These are phyloP conservation scores for Fomitiporia mediterranea DNA, from an alignment of 1,284 basidiomycete species.

Conservation along the genomic window DNA sequence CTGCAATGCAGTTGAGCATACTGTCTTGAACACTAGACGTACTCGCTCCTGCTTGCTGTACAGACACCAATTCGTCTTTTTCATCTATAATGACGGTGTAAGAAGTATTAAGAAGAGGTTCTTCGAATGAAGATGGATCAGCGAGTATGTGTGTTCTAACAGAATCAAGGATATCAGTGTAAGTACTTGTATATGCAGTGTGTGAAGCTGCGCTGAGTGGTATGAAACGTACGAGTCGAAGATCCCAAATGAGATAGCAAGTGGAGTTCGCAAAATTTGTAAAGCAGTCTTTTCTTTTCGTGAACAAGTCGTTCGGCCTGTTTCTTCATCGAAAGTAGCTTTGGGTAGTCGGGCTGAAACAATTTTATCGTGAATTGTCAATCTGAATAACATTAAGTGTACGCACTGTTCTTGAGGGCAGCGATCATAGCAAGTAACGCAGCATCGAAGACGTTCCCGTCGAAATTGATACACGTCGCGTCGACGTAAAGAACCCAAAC, in stretches of 20 bases:
- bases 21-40: slow-evolving; percentile 34
- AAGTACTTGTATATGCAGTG: background rate
- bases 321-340: slow-evolving; percentile 69
- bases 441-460: slow-evolving; percentile 94
- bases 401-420: slow-evolving; percentile 81
- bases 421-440: slow-evolving; percentile 83
- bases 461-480: slow-evolving; percentile 92
- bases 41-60: slow-evolving; percentile 55
- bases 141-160: slow-evolving; percentile 63
- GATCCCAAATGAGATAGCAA: slow-evolving; percentile 75
- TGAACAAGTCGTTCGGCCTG: slow-evolving; percentile 62
- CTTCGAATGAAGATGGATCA: slow-evolving; percentile 89
- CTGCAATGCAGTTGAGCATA: slow-evolving; percentile 41
- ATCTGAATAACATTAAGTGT: slow-evolving; percentile 16
- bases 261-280: slow-evolving; percentile 46
- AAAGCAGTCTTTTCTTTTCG: slow-evolving; percentile 46
- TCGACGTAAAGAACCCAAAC: slow-evolving; percentile 94
- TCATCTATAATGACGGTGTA: slow-evolving; percentile 65
- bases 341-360: slow-evolving; percentile 66
- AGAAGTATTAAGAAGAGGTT: slow-evolving; percentile 72
- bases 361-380: background rate
- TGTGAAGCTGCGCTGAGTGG: no score
- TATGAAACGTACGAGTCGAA: slow-evolving; percentile 61
- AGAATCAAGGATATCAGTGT: background rate
- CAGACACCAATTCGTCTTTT: slow-evolving; percentile 46